Evolutionary conservation across 2,329 filamentous ascomycete species (phyloP).

Genomic region (Magnaporthiopsis incrustans): DNA sequence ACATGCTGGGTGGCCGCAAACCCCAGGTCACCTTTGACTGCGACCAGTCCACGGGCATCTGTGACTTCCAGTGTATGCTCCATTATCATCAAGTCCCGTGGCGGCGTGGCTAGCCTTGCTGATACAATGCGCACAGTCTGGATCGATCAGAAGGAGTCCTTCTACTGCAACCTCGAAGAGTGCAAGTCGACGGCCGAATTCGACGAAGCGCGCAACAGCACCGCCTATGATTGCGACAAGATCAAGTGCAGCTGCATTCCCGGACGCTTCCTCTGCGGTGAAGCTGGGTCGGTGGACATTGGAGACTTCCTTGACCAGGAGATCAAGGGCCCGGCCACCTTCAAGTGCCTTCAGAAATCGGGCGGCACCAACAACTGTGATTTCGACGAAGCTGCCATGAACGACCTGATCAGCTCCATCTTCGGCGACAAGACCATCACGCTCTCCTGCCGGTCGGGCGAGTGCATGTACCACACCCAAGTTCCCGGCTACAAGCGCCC

Average conservation of each 20-base stretch:
- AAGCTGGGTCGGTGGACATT: conserved; percentile 85
- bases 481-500: conserved; percentile 85
- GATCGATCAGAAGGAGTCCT: conserved; percentile 90
- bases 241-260: conserved; percentile 83
- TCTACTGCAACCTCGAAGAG: conserved; percentile 83
- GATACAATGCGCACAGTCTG: conserved; percentile 56
- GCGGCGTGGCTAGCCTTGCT: not conserved
- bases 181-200: conserved; percentile 68
- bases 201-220: conserved; percentile 65
- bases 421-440: conserved; percentile 90
- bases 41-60: conserved; percentile 63
- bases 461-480: conserved; percentile 89
- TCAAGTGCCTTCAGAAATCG: conserved; percentile 62
- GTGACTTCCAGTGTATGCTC: conserved; percentile 84
- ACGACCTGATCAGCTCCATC: conserved; percentile 76
- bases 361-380: conserved; percentile 60
- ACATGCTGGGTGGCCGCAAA: conserved; percentile 74
- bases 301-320: conserved; percentile 75
- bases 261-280: conserved; percentile 88
- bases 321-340: conserved; percentile 82
- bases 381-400: conserved; percentile 89
- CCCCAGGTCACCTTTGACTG: conserved; percentile 95
- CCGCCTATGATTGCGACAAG: conserved; percentile 75
- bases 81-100: conserved; percentile 5
- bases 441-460: conserved; percentile 73